Percentiles rank a stretch among this genome's conserved stretches.
phyloP scores from a whole-genome alignment of 2,329 filamentous ascomycete genomes.

The Monilinia aucupariae region DNA sequence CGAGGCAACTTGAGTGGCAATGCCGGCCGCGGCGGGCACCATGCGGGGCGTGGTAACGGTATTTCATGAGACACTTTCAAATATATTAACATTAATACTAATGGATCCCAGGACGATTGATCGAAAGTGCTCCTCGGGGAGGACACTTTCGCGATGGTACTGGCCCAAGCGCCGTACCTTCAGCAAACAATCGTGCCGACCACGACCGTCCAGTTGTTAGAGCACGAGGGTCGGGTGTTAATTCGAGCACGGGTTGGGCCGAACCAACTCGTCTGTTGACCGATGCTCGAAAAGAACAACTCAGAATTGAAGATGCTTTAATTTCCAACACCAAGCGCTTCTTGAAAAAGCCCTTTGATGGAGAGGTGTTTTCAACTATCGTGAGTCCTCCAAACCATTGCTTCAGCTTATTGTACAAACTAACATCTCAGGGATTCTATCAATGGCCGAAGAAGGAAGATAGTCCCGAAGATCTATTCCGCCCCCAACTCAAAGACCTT shows the following conservation, averaged over 20 bases:
- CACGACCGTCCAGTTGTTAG: background rate
- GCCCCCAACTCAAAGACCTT: conserved; percentile 24
- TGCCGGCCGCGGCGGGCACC: background rate
- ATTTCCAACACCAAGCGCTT: background rate
- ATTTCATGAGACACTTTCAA: background rate
- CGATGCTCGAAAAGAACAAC: background rate
- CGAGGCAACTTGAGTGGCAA: background rate
- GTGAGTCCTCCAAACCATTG: background rate
- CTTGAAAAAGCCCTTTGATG: background rate
- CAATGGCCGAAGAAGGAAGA: conserved; percentile 24
- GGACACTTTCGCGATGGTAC: conserved; percentile 1
- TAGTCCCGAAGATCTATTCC: conserved; percentile 20
- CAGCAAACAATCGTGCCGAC: background rate
- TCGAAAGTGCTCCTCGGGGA: background rate
- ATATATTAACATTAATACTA: background rate
- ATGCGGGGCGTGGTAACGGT: background rate
- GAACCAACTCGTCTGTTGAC: conserved; percentile 2
- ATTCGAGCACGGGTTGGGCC: conserved; percentile 8
- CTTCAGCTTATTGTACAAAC: background rate
- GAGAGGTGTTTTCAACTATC: background rate
- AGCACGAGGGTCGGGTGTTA: background rate
- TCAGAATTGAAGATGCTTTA: background rate
- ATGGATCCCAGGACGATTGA: background rate
- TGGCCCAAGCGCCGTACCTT: background rate
- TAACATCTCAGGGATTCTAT: conserved; percentile 22